phyloP scores from a whole-genome alignment of 495 filamentous ascomycete genomes.

The Chlorociboria aeruginascens region DNA sequence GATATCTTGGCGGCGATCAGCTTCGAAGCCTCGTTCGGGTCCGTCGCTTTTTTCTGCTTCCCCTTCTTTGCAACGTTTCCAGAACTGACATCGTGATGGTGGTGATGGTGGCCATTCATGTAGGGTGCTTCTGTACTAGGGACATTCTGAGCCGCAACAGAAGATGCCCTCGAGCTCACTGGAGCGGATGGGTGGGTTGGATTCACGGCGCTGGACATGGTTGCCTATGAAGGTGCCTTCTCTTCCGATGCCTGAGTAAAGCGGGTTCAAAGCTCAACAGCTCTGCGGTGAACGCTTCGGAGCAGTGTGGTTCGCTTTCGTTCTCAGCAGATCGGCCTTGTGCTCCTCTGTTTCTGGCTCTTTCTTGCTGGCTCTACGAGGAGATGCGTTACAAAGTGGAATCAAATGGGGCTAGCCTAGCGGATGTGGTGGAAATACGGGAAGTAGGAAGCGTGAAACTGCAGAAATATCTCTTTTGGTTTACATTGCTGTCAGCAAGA shows the following conservation, averaged over 20 bases:
- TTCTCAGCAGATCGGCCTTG: not conserved
- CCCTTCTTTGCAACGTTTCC: slow-evolving; percentile 44
- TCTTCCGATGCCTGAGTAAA: not conserved
- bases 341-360: not conserved
- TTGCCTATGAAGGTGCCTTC: slow-evolving; percentile 1
- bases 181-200: slow-evolving; percentile 16
- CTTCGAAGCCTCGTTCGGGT: slow-evolving; percentile 79
- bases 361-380: not conserved
- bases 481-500: no score
- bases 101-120: slow-evolving; percentile 19
- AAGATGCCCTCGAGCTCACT: slow-evolving; percentile 13
- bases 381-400: no score
- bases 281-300: not conserved
- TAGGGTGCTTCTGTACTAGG: slow-evolving; percentile 12
- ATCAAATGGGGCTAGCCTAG: no score
- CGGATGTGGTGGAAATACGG: no score
- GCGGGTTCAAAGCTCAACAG: slow-evolving; percentile 5
- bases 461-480: no score
- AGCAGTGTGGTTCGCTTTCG: not conserved
- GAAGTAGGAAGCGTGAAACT: no score
- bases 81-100: slow-evolving; percentile 14
- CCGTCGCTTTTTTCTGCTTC: slow-evolving; percentile 55
- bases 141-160: slow-evolving; percentile 6
- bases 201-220: slow-evolving; percentile 21
- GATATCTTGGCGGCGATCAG: slow-evolving; percentile 87